Base-by-base conservation (phyloP, 23 red algal genomes). In the Pyropia haitanensis region DNA sequence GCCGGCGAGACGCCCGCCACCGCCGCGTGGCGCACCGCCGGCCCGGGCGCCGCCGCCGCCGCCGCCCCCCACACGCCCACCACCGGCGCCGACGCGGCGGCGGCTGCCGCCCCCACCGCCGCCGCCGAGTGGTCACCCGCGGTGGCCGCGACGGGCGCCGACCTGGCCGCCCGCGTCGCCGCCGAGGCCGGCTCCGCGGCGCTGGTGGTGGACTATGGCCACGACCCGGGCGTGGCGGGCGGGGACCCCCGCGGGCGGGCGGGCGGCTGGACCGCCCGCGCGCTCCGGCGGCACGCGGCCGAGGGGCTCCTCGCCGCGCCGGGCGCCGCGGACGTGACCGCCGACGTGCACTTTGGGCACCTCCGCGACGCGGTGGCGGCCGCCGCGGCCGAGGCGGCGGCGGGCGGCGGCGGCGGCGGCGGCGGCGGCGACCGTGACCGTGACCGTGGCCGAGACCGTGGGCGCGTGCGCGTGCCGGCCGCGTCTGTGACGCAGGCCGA, bases 121-220 rank as follows among this genome's bases (percentile, higher is more conserved):
- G 55, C 18, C 5, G 24, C 24, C 55, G 39, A 46, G 39, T 58
- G 55, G 20, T 25, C 55, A 8, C 19, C 18, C 19, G 55, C 55
- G 4, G 20, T 58, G 20, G 55, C 24, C 24, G 55, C 24, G 55
- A 58, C 24, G 55, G 55, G 24, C 19, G 20, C 24, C 55, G 55
- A 54, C 6, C 48, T 27, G 10, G 48, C 34, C 18, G 58, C 51
- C 22, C 39, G 28, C 30, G 26, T 44, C 2, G 53, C 77, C 14
- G 51, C 46, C 48, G 30, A 51, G 53, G 25, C 57, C 6, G 75
- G 80, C 19, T 83, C 83, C 19, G 68, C 75, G 15, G 84, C 80
- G 25, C 73, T 98, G 1, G 7, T 98, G 12, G 53, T 98, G 2
- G 94, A 98, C 58, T 98, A 98, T 68, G 94, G 84, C 15, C 53